A percentile compares a stretch with the other conserved stretches of the same genome.
phyloP scores from a whole-genome alignment of 345 rosid species.

The Pelargonium nanum region DNA sequence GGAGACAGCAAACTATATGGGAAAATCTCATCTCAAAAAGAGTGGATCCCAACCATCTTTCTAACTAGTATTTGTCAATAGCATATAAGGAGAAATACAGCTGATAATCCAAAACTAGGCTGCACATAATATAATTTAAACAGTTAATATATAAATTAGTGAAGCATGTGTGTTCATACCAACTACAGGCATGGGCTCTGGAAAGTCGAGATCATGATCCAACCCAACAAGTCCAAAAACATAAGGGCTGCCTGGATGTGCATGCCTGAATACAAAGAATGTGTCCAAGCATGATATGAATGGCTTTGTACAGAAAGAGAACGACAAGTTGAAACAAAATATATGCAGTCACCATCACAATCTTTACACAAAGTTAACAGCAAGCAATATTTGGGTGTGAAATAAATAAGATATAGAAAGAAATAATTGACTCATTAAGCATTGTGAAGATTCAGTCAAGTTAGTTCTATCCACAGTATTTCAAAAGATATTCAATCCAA shows the following conservation, averaged over 20 bases:
- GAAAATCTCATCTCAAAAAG: too few species aligned
- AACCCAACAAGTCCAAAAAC: constrained; percentile 93
- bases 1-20: too few species aligned
- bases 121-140: too few species aligned
- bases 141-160: too few species aligned
- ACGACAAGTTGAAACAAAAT: neutral
- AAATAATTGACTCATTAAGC: neutral
- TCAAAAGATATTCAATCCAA: neutral
- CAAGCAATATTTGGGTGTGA: too few species aligned
- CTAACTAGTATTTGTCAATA: too few species aligned
- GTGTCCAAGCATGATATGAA: neutral
- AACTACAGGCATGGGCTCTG: constrained; percentile 94
- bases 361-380: too few species aligned
- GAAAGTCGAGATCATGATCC: constrained; percentile 97
- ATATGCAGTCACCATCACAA: neutral
- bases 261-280: constrained; percentile 48
- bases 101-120: too few species aligned
- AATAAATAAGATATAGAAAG: too few species aligned
- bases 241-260: constrained; percentile 98
- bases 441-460: too few species aligned
- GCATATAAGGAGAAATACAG: too few species aligned
- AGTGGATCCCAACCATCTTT: too few species aligned
- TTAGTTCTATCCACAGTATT: neutral
- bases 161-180: constrained; percentile 50
- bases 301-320: neutral